Percentiles rank a stretch among this genome's conserved stretches.
Conservation (phyloP, 1,284 basidiomycete species). For the Mycena sp. region DNA sequence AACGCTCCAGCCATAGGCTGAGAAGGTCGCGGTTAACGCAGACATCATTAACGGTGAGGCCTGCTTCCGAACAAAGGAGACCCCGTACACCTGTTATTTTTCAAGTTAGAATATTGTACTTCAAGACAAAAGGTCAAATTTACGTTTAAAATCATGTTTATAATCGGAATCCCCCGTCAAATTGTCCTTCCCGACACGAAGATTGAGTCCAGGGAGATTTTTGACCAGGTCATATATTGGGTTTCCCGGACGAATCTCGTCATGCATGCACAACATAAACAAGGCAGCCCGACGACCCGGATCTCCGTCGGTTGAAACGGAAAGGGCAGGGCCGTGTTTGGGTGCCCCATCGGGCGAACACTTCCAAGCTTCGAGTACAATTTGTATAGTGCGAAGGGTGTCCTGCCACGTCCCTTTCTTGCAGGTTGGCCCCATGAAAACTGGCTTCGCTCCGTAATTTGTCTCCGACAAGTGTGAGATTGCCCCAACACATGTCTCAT, state of each 20-base stretch:
- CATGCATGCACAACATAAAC: conserved; percentile 15
- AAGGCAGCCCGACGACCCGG: background rate
- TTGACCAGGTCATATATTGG: background rate
- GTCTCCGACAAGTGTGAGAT: conserved; percentile 3
- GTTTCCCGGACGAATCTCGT: conserved; percentile 10
- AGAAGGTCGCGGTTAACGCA: conserved; percentile 1
- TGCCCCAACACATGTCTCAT: conserved; percentile 6
- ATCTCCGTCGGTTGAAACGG: conserved; percentile 9
- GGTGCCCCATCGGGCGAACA: conserved; percentile 8
- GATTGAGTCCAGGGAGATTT: conserved; percentile 16
- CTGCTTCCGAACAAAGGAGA: background rate
- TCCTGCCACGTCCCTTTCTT: background rate
- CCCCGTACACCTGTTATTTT: background rate
- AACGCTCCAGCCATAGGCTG: background rate
- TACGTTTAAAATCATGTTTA: conserved; percentile 3
- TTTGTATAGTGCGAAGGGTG: background rate
- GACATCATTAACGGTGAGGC: background rate
- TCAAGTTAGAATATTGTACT: background rate
- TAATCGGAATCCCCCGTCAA: background rate
- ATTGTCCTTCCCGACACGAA: background rate
- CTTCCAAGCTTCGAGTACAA: conserved; percentile 7
- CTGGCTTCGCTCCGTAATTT: conserved; percentile 13
- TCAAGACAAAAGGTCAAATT: background rate
- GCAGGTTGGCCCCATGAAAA: conserved; percentile 7
- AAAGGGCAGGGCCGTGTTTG: background rate